Evolutionary conservation across 768 basidiomycete species (phyloP), one percentile per base, ranked within the genome.

Genomic region (Obba rivulosa): DNA sequence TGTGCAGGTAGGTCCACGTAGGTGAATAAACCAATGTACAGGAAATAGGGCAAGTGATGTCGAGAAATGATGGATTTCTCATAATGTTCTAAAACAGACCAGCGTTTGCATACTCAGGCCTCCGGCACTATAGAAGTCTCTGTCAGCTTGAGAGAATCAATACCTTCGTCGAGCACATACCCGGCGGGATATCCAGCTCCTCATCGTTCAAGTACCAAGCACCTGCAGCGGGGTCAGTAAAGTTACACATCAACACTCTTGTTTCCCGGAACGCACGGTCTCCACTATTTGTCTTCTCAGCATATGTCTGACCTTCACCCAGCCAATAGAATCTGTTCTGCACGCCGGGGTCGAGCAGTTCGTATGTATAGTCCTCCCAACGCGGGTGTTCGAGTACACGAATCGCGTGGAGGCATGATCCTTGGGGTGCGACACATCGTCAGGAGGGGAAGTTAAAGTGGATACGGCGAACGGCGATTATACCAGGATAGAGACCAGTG

Each of bases 311-410:
- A 14, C 83, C 81, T 47, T 81, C 74, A 2, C 83, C 82, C 7
- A 83, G 68, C 77, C 78, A 85, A 49, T 75, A 67, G 53, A 83
- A 70, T 9, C 76, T 62, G 53, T 82, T 81, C 44, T 62, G 65
- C 35, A 64, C 59, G 4, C 57, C 66, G 1, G 57, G 63, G 48
- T 76, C 74, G 3, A 75, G 55, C 4, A 48, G 62, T 56, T 81
- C 74, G 49, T 78, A 81, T 37, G 71, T 68, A 51, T 69, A 84
- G 54, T 84, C 83, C 50, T 85, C 83, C 80, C 81, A 84, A 4
- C 82, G 74, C 4, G 81, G 81, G 57, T 78, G 61, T 34, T 66
- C 63, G 4, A 85, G 60, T 1, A 75, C 71, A 22, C 68, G 69
- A 4, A 69, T 62, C 0, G 76, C 78, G 47, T 81, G 80, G 14